Evolutionary conservation across 768 basidiomycete species (phyloP).

Genomic region (Leccinum broughii): DNA sequence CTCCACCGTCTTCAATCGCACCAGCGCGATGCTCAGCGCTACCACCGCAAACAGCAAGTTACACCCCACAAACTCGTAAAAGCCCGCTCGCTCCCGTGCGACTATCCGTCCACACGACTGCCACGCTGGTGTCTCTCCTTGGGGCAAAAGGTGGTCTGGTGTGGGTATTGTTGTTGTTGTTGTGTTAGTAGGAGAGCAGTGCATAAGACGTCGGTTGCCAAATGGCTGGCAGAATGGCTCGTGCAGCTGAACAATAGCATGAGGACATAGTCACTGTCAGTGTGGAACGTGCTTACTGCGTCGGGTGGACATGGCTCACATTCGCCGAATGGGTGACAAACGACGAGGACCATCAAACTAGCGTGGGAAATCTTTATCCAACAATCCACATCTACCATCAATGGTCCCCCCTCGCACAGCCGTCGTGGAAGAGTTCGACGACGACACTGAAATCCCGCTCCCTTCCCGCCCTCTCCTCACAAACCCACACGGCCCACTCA

Average conservation of each 20-base stretch:
- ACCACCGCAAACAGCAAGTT: conserved; percentile 72
- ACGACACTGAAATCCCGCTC: conserved; percentile 89
- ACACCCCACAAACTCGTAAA: conserved; percentile 87
- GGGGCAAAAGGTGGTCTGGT: conserved; percentile 9
- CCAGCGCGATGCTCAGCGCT: conserved; percentile 64
- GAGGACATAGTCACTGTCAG: conserved; percentile 5
- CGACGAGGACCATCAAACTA: conserved; percentile 17
- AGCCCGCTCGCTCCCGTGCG: conserved; percentile 77
- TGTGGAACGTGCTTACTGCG: conserved; percentile 47
- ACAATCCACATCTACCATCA: conserved; percentile 13
- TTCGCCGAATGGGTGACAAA: conserved; percentile 56
- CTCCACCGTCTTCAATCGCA: conserved; percentile 67
- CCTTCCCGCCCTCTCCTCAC: conserved; percentile 65
- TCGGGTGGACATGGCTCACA: conserved; percentile 67
- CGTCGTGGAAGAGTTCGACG: conserved; percentile 84
- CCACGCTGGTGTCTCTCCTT: conserved; percentile 80
- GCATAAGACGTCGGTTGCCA: conserved; percentile 87
- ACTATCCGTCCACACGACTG: conserved; percentile 90
- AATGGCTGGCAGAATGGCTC: conserved; percentile 96
- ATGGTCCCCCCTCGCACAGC: conserved; percentile 79
- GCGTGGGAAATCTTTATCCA: conserved; percentile 27
- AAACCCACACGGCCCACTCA: conserved; percentile 69
- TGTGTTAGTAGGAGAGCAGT: conserved; percentile 54
- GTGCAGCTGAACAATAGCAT: conserved; percentile 51
- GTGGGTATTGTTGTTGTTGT: conserved; percentile 18